Conservation (phyloP, 1,139 yeast species). For the Candida glucosophila region DNA sequence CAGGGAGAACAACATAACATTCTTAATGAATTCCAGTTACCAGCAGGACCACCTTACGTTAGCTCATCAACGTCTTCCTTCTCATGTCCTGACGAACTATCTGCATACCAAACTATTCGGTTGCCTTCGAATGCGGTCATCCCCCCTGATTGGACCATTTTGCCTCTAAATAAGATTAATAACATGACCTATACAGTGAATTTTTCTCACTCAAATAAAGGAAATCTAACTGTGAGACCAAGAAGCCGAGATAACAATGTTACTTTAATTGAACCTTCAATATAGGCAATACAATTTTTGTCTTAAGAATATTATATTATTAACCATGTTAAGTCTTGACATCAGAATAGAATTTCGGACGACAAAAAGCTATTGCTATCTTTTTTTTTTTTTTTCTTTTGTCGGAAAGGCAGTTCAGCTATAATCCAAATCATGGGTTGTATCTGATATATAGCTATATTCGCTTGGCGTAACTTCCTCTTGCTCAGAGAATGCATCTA, state of each 20-base stretch:
- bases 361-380: too few species aligned
- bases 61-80: not conserved
- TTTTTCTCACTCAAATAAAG: constrained; percentile 11
- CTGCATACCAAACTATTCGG: constrained; percentile 12
- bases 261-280: too few species aligned
- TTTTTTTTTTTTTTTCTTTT: not conserved
- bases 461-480: too few species aligned
- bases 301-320: too few species aligned
- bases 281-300: too few species aligned
- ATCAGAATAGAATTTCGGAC: too few species aligned
- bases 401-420: constrained; percentile 1
- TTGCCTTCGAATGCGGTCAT: constrained; percentile 19
- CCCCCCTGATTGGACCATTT: constrained; percentile 28
- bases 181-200: constrained; percentile 13
- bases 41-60: constrained; percentile 2
- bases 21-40: too few species aligned
- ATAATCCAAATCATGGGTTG: too few species aligned
- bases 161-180: constrained; percentile 15
- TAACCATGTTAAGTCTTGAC: too few species aligned
- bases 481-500: too few species aligned
- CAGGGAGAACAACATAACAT: constrained; percentile 3
- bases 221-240: constrained; percentile 8
- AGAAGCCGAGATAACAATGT: not conserved
- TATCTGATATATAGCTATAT: too few species aligned
- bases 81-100: not conserved